Evolutionary conservation across 768 basidiomycete species (phyloP).

Genomic region (Hygrophoropsis aurantiaca): DNA sequence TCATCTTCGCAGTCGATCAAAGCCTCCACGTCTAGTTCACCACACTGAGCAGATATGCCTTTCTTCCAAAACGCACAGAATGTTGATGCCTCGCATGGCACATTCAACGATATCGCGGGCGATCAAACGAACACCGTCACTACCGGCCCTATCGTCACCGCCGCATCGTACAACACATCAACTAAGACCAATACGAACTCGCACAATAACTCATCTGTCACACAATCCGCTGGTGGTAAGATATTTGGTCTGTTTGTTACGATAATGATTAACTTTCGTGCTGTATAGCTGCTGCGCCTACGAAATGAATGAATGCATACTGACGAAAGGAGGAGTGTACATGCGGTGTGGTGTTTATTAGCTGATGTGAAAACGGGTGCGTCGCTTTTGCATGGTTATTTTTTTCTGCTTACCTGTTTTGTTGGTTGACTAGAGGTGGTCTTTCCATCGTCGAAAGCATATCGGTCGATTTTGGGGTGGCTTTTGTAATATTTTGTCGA

Average conservation of each 20-base stretch:
- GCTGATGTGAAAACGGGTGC: neutral
- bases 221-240: slow-evolving; percentile 22
- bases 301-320: neutral
- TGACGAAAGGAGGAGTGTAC: too few species aligned
- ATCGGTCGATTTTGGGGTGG: too few species aligned
- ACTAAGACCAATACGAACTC: slow-evolving; percentile 12
- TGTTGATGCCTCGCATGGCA: slow-evolving; percentile 14
- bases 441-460: too few species aligned
- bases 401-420: too few species aligned
- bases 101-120: slow-evolving; percentile 19
- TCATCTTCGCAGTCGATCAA: neutral
- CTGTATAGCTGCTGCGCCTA: neutral
- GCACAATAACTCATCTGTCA: slow-evolving; percentile 19
- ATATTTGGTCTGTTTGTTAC: neutral
- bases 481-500: too few species aligned
- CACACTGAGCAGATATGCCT: too few species aligned
- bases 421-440: too few species aligned
- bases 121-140: slow-evolving; percentile 17
- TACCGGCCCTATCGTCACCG: slow-evolving; percentile 13
- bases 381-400: too few species aligned
- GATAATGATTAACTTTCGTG: neutral
- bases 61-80: slow-evolving; percentile 21
- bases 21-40: too few species aligned
- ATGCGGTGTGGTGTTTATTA: neutral
- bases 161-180: slow-evolving; percentile 18